Evolutionary conservation across 768 basidiomycete genomes (phyloP).

Genomic region (Xerocomellus dryophilus): DNA sequence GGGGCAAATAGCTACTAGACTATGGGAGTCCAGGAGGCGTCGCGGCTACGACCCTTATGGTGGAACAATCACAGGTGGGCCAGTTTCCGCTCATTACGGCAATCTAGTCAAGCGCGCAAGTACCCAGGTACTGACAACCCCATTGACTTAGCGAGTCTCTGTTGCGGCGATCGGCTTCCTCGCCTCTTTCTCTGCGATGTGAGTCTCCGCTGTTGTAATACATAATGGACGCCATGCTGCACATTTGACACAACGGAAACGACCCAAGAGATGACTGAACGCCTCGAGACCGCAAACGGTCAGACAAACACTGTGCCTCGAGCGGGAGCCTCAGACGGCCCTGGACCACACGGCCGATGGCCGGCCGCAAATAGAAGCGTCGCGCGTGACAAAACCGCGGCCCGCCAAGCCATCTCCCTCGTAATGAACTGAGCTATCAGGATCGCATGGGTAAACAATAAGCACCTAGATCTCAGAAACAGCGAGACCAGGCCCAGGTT

Average conservation of each 20-base stretch:
- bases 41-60: slow-evolving; percentile 10
- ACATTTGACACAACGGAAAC: slow-evolving; percentile 2
- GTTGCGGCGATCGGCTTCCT: slow-evolving; percentile 20
- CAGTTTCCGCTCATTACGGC: slow-evolving; percentile 27
- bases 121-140: slow-evolving; percentile 19
- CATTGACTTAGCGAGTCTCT: slow-evolving; percentile 20
- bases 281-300: background rate
- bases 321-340: background rate
- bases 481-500: slow-evolving; percentile 3
- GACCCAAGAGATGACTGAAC: background rate
- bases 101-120: slow-evolving; percentile 12
- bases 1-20: slow-evolving; percentile 1
- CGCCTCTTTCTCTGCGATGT: background rate
- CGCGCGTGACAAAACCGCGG: slow-evolving; percentile 14
- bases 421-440: slow-evolving; percentile 22
- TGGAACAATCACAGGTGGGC: slow-evolving; percentile 16
- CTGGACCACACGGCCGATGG: slow-evolving; percentile 7
- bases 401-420: slow-evolving; percentile 16
- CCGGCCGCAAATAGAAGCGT: slow-evolving; percentile 15
- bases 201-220: slow-evolving; percentile 5
- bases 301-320: background rate
- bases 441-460: slow-evolving; percentile 16
- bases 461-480: background rate
- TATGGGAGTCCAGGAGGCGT: slow-evolving; percentile 4
- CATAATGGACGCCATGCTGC: slow-evolving; percentile 10